A percentile compares a stretch with the other conserved stretches of the same genome.
These are phyloP conservation scores for Blastocladiella emersonii DNA, from an alignment of 371 early-diverging fungal genomes.

Conservation along the genomic window DNA sequence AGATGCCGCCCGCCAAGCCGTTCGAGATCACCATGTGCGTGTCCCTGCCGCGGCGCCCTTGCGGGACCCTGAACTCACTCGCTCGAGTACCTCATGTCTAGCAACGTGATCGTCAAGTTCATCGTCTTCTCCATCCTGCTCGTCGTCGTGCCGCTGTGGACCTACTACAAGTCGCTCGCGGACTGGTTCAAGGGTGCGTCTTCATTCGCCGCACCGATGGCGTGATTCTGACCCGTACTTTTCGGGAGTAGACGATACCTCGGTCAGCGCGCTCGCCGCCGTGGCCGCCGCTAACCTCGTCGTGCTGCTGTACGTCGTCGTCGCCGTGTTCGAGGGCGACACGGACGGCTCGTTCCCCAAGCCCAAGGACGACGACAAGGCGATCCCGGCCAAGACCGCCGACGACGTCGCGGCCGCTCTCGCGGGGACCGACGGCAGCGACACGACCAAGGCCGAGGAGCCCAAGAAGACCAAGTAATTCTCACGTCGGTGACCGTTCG, in stretches of 20 bases:
- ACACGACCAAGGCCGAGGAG: too few relatives aligned
- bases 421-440: too few relatives aligned
- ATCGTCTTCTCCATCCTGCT: background rate
- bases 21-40: background rate
- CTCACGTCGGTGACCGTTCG: too few relatives aligned
- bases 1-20: background rate
- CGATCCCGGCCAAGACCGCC: too few relatives aligned
- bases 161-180: background rate
- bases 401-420: too few relatives aligned
- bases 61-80: too few relatives aligned
- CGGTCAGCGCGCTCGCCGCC: background rate
- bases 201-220: background rate
- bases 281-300: background rate
- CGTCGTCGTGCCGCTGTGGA: background rate
- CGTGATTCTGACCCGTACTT: too few relatives aligned
- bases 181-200: background rate
- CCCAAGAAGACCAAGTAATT: too few relatives aligned
- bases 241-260: background rate
- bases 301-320: background rate
- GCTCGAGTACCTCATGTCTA: background rate
- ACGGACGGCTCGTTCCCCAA: too few relatives aligned
- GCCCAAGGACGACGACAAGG: too few relatives aligned
- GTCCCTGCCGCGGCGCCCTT: background rate
- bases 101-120: background rate
- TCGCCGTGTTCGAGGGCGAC: background rate